A percentile compares a stretch with the other conserved stretches of the same genome.
These are phyloP conservation scores for Centella asiatica DNA, from an alignment of 129 eudicot genomes.

Conservation along the genomic window DNA sequence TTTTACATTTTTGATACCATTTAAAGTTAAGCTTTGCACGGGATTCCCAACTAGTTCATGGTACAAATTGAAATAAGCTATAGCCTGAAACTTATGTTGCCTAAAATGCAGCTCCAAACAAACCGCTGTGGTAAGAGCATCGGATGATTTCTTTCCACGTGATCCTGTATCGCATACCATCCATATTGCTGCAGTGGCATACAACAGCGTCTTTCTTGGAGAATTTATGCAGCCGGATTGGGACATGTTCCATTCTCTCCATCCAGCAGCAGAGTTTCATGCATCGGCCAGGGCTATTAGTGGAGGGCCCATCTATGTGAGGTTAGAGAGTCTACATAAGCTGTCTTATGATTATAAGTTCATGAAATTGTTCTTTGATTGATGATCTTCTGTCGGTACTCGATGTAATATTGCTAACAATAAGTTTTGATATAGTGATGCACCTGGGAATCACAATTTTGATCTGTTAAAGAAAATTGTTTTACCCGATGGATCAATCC, in stretches of 20 bases:
- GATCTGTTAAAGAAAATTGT: constrained; percentile 64
- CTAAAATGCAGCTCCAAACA: constrained; percentile 59
- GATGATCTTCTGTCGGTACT: not conserved
- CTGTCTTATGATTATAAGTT: not conserved
- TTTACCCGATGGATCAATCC: constrained; percentile 70
- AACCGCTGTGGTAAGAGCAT: constrained; percentile 80
- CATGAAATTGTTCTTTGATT: not conserved
- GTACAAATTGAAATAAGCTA: too few species aligned
- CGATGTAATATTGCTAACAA: not conserved
- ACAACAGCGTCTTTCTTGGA: constrained; percentile 82
- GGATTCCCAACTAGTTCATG: too few species aligned
- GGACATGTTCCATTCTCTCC: constrained; percentile 90
- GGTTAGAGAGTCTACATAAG: constrained; percentile 26
- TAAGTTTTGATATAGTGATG: constrained; percentile 45
- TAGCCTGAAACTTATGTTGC: not conserved
- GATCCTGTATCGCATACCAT: constrained; percentile 82
- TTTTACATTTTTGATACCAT: too few species aligned
- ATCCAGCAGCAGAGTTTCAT: constrained; percentile 77
- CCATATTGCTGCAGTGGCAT: constrained; percentile 74
- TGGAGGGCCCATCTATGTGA: constrained; percentile 78
- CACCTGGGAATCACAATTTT: constrained; percentile 80
- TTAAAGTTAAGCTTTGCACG: too few species aligned
- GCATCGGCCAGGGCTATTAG: constrained; percentile 78
- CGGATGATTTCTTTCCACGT: constrained; percentile 85
- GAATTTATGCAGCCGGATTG: constrained; percentile 95